These are phyloP conservation scores for Globisporangium cystogenes DNA, from an alignment of 352 stramenopile species.

Conservation along the genomic window DNA sequence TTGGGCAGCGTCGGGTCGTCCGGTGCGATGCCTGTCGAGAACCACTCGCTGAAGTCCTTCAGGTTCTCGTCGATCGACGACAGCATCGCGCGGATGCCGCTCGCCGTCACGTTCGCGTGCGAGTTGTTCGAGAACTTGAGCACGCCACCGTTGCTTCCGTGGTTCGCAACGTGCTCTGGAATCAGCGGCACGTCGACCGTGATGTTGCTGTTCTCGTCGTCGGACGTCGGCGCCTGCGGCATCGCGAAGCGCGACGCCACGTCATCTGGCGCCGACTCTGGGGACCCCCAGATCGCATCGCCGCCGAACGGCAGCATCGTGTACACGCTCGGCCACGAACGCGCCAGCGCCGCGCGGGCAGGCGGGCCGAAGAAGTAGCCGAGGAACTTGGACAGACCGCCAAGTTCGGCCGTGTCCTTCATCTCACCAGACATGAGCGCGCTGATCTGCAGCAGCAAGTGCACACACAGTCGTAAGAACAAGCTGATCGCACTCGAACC, in stretches of 20 bases:
- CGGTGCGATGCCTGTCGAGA: conserved; percentile 31
- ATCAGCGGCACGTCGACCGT: conserved; percentile 27
- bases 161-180: conserved; percentile 31
- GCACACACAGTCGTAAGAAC: background rate
- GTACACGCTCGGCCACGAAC: conserved; percentile 82
- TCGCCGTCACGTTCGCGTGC: conserved; percentile 53
- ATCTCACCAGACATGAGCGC: conserved; percentile 94
- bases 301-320: conserved; percentile 92
- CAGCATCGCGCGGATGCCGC: conserved; percentile 41
- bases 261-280: conserved; percentile 54
- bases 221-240: conserved; percentile 20
- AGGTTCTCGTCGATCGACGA: conserved; percentile 44
- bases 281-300: conserved; percentile 82
- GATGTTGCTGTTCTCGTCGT: conserved; percentile 10
- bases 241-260: conserved; percentile 49
- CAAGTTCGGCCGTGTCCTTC: conserved; percentile 91
- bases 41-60: conserved; percentile 26
- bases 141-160: conserved; percentile 43
- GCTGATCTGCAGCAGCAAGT: conserved; percentile 38
- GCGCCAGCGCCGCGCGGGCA: conserved; percentile 45
- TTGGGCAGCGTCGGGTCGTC: conserved; percentile 38
- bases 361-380: conserved; percentile 70
- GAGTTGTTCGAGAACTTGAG: conserved; percentile 50
- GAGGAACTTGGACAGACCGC: conserved; percentile 82
- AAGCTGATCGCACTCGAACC: background rate